Base-by-base conservation (phyloP, 2,329 filamentous ascomycete species). In the Aspergillus sp. region DNA sequence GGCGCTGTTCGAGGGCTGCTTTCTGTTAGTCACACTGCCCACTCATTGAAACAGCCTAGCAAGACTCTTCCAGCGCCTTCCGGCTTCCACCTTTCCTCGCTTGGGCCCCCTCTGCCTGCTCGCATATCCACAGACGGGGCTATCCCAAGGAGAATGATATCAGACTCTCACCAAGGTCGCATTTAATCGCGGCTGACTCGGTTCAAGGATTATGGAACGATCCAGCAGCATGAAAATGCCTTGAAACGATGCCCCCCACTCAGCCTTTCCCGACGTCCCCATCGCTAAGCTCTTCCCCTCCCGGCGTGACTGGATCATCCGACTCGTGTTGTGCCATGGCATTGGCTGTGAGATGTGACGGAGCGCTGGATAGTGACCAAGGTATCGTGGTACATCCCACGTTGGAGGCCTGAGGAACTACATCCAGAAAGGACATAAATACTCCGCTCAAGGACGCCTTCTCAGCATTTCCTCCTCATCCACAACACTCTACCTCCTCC, bases 111-210 rank as follows among this genome's bases (percentile, higher is more conserved):
- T 54, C 23, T 19, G 8, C 17, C 43, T 15, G 28, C n/a, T n/a
- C 31, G 28, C 17, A 25, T 48, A 59, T 46, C 57, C 57, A 53
- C 57, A n/a, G 19, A 28, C 19, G 38, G 57, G 49, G 17, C 45
- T 41, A 30, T 48, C 41, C 47, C 9, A 50, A 31, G 53, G 19
- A 22, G n/a, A 22, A 34, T 55, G 50, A 49, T 53, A 48, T 53
- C 50, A 19, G 46, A 23, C 34, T 15, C 19, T 45, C 8, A 23
- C n/a, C 11, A 41, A 6, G 23, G 13, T 30, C 22, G 15, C 25
- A 58, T 52, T 58, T 19, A 22, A 50, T 28, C 43, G 60, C 60
- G 60, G 54, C 34, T 58, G 50, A 50, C 59, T 57, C 59, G 59
- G 28, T 30, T 49, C 30, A 34, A 11, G 15, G n/a, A 25, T 38